Evolutionary conservation across 805 yeast genomes (phyloP), one percentile per base, ranked within the genome.

Genomic region (Wickerhamiella azyma): DNA sequence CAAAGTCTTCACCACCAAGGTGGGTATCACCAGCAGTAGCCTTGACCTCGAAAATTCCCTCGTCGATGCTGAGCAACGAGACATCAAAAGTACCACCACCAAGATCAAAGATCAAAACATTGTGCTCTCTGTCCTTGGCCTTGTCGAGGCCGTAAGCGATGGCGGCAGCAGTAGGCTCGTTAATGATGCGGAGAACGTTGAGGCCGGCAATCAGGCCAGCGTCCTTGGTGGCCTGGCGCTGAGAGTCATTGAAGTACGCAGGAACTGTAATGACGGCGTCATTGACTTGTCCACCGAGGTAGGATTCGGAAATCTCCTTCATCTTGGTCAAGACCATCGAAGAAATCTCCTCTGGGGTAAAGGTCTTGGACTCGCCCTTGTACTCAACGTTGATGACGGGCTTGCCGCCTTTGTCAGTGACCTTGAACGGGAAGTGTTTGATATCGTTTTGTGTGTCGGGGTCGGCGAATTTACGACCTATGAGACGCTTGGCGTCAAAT

Each of bases 11-110:
- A 80, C 96, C 96, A 76, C 96, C 96, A 74, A 85, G 79, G 70
- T 81, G 89, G 50, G 89, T 84, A 65, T 86, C 84, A 66, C 83
- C 85, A 49, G 85, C 85, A 52, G 96, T 86, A 57, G 96, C 86
- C 76, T 86, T 86, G 60, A 86, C 96, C 67, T 86, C 89, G 76
- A 86, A 86, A 62, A 86, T 85, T 72, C 96, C 96, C 64, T 86
- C 96, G 64, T 85, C 94, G 63, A 86, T 84, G 66, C 88, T 79
- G 66, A 86, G 75, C 54, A 86, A 75, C 44, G 96, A 88, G 48
- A 86, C 96, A 83, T 86, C 96, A 74, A 86, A 86, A 66, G 96
- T 86, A 79, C 96, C 96, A 74, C 96, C 96, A 77, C 96, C 96
- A 66, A 86, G 79, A 71, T 86, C 96, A 74, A 85, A 86, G 66